phyloP scores from a whole-genome alignment of 768 basidiomycete genomes.

The Rhizopogon vesiculosus region DNA sequence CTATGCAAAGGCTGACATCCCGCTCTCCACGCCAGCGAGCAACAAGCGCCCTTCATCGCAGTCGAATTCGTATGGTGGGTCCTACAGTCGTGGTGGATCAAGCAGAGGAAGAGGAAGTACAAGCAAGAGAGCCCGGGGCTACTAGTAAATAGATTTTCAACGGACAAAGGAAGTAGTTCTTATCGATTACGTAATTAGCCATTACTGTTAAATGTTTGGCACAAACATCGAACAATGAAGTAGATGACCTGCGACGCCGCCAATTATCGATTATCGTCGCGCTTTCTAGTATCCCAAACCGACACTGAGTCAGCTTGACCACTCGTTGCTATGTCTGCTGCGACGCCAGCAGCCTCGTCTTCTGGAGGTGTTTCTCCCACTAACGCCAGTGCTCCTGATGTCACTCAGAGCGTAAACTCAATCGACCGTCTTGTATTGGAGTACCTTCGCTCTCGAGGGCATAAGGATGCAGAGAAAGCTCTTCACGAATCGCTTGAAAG shows the following conservation, averaged over 20 bases:
- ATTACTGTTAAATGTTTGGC: too few species aligned
- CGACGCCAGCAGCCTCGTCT: slow-evolving; percentile 30
- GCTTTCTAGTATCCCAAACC: background rate
- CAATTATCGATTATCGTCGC: too few species aligned
- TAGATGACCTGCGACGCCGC: too few species aligned
- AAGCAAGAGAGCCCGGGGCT: slow-evolving; percentile 4
- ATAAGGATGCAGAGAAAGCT: slow-evolving; percentile 38
- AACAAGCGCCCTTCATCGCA: slow-evolving; percentile 8
- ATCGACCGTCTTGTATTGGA: slow-evolving; percentile 41
- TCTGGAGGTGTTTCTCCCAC: slow-evolving; percentile 28
- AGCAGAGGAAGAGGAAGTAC: background rate
- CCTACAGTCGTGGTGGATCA: background rate
- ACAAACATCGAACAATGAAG: too few species aligned
- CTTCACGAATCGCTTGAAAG: slow-evolving; percentile 36
- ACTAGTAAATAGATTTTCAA: background rate
- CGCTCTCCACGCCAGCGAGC: slow-evolving; percentile 1
- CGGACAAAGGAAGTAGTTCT: background rate
- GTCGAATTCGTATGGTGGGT: background rate
- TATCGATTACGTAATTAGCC: background rate
- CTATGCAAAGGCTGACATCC: slow-evolving; percentile 16
- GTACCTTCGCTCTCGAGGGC: slow-evolving; percentile 45
- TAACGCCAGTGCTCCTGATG: slow-evolving; percentile 21
- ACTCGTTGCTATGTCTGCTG: slow-evolving; percentile 21
- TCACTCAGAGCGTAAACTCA: slow-evolving; percentile 11
- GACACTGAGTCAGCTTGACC: background rate